These are phyloP conservation scores for Zasmidium cellare DNA, from an alignment of 2,329 filamentous ascomycete genomes.

Conservation along the genomic window DNA sequence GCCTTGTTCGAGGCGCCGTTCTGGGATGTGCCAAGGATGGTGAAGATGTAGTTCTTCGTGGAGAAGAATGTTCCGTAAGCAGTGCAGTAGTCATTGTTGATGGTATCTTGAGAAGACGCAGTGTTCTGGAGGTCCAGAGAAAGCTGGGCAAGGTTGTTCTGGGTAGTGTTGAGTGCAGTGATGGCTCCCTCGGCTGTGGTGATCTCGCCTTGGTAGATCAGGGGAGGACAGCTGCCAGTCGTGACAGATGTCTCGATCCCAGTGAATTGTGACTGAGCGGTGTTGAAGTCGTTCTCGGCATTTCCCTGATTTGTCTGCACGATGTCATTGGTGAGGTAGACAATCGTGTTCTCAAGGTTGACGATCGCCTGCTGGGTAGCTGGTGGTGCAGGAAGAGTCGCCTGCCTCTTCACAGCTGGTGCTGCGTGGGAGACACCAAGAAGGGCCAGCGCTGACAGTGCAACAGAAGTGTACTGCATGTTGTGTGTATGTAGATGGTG, in stretches of 20 bases:
- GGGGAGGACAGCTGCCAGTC: not conserved
- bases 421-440: not conserved
- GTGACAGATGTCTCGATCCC: not conserved
- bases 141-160: not conserved
- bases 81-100: slow-evolving; percentile 3
- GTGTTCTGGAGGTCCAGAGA: slow-evolving; percentile 4
- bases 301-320: not conserved
- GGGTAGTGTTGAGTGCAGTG: not conserved
- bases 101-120: not conserved
- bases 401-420: not conserved
- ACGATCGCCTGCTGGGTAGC: slow-evolving; percentile 1
- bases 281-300: slow-evolving; percentile 3
- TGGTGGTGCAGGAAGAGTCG: slow-evolving; percentile 1
- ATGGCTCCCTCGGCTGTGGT: not conserved
- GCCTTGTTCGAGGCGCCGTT: not conserved
- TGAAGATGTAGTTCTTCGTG: slow-evolving; percentile 2
- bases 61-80: not conserved
- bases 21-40: not conserved
- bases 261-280: not conserved
- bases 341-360: slow-evolving; percentile 5
- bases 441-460: not conserved
- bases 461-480: not conserved
- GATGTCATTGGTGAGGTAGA: slow-evolving; percentile 3
- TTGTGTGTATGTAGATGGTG: not conserved
- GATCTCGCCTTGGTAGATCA: slow-evolving; percentile 1